These are phyloP conservation scores for Hydnomerulius pinastri DNA, from an alignment of 768 basidiomycete genomes.

Conservation along the genomic window DNA sequence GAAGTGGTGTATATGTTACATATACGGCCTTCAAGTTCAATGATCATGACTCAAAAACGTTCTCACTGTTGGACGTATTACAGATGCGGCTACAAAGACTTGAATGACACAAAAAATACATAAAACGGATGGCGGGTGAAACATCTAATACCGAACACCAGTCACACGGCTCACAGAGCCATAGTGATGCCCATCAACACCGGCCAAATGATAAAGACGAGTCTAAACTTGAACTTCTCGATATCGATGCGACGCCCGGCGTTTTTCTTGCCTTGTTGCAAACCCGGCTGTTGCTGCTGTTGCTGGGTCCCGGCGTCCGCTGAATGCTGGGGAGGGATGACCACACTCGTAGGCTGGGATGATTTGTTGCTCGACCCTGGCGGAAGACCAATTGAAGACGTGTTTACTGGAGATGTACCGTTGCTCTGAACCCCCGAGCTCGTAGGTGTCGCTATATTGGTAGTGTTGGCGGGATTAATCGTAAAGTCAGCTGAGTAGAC, in stretches of 20 bases:
- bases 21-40: too few species aligned
- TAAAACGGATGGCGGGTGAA: neutral
- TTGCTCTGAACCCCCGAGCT: neutral
- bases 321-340: constrained; percentile 3
- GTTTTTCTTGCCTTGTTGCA: constrained; percentile 15
- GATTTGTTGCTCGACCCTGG: neutral
- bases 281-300: neutral
- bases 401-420: neutral
- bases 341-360: constrained; percentile 2
- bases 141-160: neutral
- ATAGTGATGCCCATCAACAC: constrained; percentile 56
- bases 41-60: too few species aligned
- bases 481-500: constrained; percentile 56
- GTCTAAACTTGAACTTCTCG: constrained; percentile 44
- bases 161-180: constrained; percentile 41
- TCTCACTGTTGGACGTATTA: too few species aligned
- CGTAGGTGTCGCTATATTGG: neutral
- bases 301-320: constrained; percentile 1
- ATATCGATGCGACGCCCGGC: constrained; percentile 29
- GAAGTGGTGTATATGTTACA: too few species aligned
- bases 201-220: constrained; percentile 58
- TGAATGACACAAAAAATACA: neutral
- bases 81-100: neutral
- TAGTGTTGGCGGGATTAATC: constrained; percentile 33
- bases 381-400: constrained; percentile 6